Base-by-base conservation (phyloP, 495 filamentous ascomycete species). In the Penicillium pancosmium region DNA sequence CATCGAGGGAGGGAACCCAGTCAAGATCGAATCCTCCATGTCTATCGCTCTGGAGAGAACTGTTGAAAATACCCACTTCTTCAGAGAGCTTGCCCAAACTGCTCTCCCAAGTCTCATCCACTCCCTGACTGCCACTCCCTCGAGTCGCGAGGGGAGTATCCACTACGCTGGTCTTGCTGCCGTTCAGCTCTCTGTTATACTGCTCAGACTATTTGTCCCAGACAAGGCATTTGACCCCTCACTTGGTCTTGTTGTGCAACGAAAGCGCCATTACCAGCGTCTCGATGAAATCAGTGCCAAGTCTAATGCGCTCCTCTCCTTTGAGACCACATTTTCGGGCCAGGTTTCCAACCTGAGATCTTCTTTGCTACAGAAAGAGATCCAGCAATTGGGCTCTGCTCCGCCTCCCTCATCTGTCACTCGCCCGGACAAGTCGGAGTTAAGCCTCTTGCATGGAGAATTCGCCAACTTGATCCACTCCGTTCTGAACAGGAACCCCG, bases 141-240 rank as follows among this genome's bases (percentile, higher is more conserved):
- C 25, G 27, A 52, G 46, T 49, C 38, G 54, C n/a, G 58, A 65
- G 27, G 55, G 61, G 18, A 59, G 49, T 27, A 48, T 69, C 36
- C 67, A 60, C 21, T 58, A 49, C 44, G 65, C 73, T 27, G 73
- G 73, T 33, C 43, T 68, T n/a, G 71, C 70, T 12, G 62, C 73
- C 8, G 69, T 78, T 34, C 71, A 78, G 53, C 44, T 81, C 12
- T 73, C 78, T 15, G 66, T 75, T 7, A 73, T 77, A 35, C 70
- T 78, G 35, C 73, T 99, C 27, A 82, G 83, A 46, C 81, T 97
- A 8, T 98, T 92, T 64, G 87, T 97, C 4, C 92, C 95, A 0
- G 88, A 96, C 68, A 85, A 86, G 66, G 81, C 88, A 3, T 93
- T 90, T 57, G 94, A 99, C 69, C 94, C 94, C 12, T 91, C 93